A percentile compares a stretch with the other conserved stretches of the same genome.
These are phyloP conservation scores for Magnusiomyces fungicola DNA, from an alignment of 1,139 yeast genomes.

Conservation along the genomic window DNA sequence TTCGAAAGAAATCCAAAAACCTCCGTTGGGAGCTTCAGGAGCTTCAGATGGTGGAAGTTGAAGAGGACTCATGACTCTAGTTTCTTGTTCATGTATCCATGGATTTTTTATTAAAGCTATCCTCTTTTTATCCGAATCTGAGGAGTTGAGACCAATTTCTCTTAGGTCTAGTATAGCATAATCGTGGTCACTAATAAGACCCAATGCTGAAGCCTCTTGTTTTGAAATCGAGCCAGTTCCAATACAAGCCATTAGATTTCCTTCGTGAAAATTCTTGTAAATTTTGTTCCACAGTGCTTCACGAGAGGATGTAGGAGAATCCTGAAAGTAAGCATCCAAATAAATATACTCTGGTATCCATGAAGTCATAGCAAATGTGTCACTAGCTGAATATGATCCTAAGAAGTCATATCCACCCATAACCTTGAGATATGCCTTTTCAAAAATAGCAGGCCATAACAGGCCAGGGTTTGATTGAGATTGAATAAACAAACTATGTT, in stretches of 20 bases:
- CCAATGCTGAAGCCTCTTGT: constrained; percentile 35
- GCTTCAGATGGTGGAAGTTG: constrained; percentile 14
- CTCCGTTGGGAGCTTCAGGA: constrained; percentile 15
- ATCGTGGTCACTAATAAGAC: constrained; percentile 59
- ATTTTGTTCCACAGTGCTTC: constrained; percentile 35
- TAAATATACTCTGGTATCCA: constrained; percentile 65
- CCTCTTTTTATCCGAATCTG: constrained; percentile 16
- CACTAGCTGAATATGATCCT: constrained; percentile 81
- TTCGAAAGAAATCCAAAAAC: constrained; percentile 32
- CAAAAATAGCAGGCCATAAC: constrained; percentile 67
- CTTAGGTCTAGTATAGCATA: constrained; percentile 45
- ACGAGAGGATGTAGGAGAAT: constrained; percentile 23
- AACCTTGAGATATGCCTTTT: constrained; percentile 64
- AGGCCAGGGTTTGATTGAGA: constrained; percentile 39
- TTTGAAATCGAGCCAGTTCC: constrained; percentile 55
- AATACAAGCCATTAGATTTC: constrained; percentile 47
- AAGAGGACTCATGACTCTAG: constrained; percentile 10
- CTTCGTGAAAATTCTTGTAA: constrained; percentile 29
- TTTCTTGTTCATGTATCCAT: constrained; percentile 31
- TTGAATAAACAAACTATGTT: constrained; percentile 29
- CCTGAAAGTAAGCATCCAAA: constrained; percentile 27
- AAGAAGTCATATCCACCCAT: constrained; percentile 56
- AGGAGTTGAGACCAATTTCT: constrained; percentile 13
- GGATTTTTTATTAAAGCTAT: constrained; percentile 48
- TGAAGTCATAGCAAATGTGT: constrained; percentile 57